A percentile compares a stretch with the other conserved stretches of the same genome.
These are phyloP conservation scores for Calonectria crousiana DNA, from an alignment of 2,329 filamentous ascomycete species.

Conservation along the genomic window DNA sequence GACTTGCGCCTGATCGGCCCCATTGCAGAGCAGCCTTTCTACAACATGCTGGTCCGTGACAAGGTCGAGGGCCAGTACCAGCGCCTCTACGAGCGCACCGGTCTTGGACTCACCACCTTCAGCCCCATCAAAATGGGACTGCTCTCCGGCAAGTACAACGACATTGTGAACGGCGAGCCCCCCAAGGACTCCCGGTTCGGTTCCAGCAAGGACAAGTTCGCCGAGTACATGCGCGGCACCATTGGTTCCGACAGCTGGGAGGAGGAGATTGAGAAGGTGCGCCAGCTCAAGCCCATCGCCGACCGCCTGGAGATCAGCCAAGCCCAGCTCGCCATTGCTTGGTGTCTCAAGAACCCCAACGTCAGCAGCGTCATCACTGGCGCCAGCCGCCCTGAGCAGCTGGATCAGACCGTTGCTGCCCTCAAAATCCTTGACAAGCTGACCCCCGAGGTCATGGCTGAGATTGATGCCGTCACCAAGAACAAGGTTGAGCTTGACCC, in stretches of 20 bases:
- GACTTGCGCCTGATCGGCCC: conserved; percentile 72
- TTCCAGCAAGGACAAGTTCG: conserved; percentile 69
- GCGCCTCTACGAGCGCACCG: conserved; percentile 69
- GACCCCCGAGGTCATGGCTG: conserved; percentile 62
- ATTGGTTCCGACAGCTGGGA: conserved; percentile 64
- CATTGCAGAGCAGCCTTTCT: conserved; percentile 75
- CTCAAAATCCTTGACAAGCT: conserved; percentile 60
- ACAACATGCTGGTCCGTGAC: conserved; percentile 73
- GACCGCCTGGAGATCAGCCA: conserved; percentile 68
- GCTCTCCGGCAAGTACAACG: conserved; percentile 75
- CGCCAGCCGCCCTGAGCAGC: conserved; percentile 63
- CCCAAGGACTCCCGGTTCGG: conserved; percentile 70
- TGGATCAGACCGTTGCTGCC: conserved; percentile 63
- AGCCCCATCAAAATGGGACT: conserved; percentile 70
- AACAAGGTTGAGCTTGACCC: conserved; percentile 45
- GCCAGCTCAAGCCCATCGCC: conserved; percentile 62
- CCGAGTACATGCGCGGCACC: conserved; percentile 64
- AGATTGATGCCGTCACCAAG: conserved; percentile 61
- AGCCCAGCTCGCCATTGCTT: conserved; percentile 64
- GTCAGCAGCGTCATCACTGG: conserved; percentile 66
- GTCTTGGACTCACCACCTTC: conserved; percentile 72
- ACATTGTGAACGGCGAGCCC: conserved; percentile 60
- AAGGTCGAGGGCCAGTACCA: conserved; percentile 74
- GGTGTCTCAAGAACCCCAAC: conserved; percentile 66
- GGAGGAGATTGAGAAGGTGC: conserved; percentile 59